Percentiles rank a stretch among this genome's conserved stretches.
These are phyloP conservation scores for Oryza glumipatula DNA, from an alignment of 176 grass and related monocot genomes.

Conservation along the genomic window DNA sequence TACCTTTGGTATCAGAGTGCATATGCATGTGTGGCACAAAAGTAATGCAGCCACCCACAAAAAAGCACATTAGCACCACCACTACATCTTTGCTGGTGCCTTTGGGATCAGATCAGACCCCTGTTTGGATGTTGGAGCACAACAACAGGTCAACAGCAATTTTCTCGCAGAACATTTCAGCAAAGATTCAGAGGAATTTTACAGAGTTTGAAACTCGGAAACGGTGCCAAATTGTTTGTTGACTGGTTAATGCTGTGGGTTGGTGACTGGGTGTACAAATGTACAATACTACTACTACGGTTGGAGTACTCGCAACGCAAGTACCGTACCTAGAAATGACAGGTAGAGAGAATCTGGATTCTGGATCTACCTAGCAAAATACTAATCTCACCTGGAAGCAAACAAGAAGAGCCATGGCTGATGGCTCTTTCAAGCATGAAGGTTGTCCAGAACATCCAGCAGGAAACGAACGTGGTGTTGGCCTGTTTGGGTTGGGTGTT, in stretches of 20 bases:
- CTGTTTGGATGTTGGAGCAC: not conserved
- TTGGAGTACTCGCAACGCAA: not conserved
- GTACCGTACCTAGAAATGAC: not conserved
- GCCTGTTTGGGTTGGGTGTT: slow-evolving; percentile 3
- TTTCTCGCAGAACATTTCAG: not conserved
- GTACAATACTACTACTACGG: not conserved
- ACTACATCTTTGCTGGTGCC: not conserved
- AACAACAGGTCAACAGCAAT: not conserved
- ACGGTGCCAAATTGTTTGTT: not conserved
- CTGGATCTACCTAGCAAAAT: not conserved
- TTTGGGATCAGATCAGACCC: slow-evolving; percentile 1
- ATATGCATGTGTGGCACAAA: not conserved
- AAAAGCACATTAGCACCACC: slow-evolving; percentile 31
- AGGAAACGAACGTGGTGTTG: slow-evolving; percentile 36
- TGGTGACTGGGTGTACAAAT: not conserved
- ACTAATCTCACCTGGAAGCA: not conserved
- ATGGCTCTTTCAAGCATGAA: not conserved
- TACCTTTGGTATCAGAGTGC: slow-evolving; percentile 23
- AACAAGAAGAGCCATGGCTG: not conserved
- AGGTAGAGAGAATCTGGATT: not conserved
- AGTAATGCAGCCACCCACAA: slow-evolving; percentile 6
- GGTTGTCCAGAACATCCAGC: not conserved
- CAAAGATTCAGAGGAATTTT: not conserved
- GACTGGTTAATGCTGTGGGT: not conserved
- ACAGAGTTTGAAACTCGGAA: not conserved